Conservation (phyloP, 2,329 filamentous ascomycete species). For the Exophiala lecanii-corni region DNA sequence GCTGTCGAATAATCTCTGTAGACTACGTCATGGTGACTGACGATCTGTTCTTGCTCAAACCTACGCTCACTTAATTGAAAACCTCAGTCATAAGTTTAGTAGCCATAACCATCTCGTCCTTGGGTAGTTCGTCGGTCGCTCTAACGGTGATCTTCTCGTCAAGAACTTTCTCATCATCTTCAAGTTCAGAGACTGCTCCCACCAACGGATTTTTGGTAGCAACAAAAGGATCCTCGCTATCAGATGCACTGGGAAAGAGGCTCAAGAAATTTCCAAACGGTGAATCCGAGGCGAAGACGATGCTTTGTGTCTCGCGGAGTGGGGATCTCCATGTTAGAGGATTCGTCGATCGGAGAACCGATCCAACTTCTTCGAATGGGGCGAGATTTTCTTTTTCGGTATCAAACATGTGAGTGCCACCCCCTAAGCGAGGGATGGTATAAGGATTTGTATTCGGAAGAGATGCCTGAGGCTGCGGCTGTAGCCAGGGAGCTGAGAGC, state of each 20-base stretch:
- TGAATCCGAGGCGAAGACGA: constrained; percentile 10
- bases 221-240: constrained; percentile 19
- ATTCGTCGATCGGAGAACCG: constrained; percentile 9
- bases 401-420: constrained; percentile 13
- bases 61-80: constrained; percentile 1
- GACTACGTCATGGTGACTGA: not conserved
- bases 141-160: not conserved
- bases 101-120: constrained; percentile 1
- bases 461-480: constrained; percentile 20
- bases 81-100: not conserved
- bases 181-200: constrained; percentile 17
- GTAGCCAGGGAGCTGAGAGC: constrained; percentile 19
- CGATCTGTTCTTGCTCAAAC: not conserved
- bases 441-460: constrained; percentile 15
- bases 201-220: constrained; percentile 20
- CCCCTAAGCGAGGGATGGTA: constrained; percentile 10
- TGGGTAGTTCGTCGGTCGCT: not conserved
- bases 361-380: constrained; percentile 3
- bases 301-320: constrained; percentile 2
- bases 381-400: constrained; percentile 20
- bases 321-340: constrained; percentile 20
- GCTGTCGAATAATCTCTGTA: not conserved
- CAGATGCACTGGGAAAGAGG: constrained; percentile 10
- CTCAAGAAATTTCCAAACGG: constrained; percentile 19
- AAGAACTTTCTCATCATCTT: not conserved